Evolutionary conservation across 805 yeast genomes (phyloP), one percentile per base, ranked within the genome.

Genomic region (Lipomyces spencermartinsiae): DNA sequence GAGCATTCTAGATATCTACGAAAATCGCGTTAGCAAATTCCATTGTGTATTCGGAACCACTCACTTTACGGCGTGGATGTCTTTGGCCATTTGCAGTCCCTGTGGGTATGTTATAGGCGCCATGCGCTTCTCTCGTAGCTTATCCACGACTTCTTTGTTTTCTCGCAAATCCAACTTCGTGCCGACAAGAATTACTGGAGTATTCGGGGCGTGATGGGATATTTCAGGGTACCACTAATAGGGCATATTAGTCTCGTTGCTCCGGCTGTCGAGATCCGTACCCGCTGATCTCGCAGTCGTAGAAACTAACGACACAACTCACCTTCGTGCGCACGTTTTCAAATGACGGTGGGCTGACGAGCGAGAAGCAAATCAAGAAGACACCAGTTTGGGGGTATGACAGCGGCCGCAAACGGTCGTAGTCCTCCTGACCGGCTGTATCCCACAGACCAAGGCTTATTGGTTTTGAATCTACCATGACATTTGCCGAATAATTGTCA

Each of bases 341-440:
- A 78, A 89, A 92, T 19, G 95, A 89, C 35, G 89, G 84, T 39
- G 93, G 96, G 74, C 88, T 90, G 56, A 90, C 89, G 6, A 93
- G 87, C 5, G 97, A 90, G 78, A 92, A 93, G 79, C 97, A 93
- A 67, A 91, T 86, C 63, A 93, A 80, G 76, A 93, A 93, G 46
- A 93, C 90, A 74, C 92, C 97, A 0, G 97, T 92, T 77, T 93
- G 97, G 2, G 97, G 97, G 76, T 93, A 93, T 8, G 95, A 89
- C 69, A 93, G 82, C 2, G 97, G 97, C 79, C 97, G 84, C 75
- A 92, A 83, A 69, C 97, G 83, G 78, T 93, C 97, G 78, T 92
- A 92, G 77, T 92, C 97, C 75, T 91, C 90, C 79, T 93, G 97
- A 34, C 97, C 97, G 2, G 97, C 97, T 16, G 97, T 93, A 85